These are phyloP conservation scores for Chalara sp. DNA, from an alignment of 2,329 filamentous ascomycete genomes.

Conservation along the genomic window DNA sequence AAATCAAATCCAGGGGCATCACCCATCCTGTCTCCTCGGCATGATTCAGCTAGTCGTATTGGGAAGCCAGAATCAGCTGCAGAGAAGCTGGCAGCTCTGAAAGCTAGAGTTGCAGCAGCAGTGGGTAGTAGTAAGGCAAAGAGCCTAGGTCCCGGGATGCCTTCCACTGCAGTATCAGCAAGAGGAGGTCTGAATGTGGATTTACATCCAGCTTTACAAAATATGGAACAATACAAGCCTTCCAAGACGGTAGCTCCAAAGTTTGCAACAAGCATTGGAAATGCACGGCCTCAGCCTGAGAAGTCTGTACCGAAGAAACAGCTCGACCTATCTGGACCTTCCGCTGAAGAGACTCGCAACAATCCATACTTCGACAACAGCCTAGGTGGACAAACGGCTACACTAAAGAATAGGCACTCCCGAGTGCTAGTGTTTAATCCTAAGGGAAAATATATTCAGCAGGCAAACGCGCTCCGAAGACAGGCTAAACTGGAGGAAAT, in stretches of 20 bases:
- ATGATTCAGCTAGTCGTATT: constrained; percentile 46
- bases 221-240: constrained; percentile 42
- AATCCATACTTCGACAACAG: constrained; percentile 83
- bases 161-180: constrained; percentile 29
- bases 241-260: constrained; percentile 30
- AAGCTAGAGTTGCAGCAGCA: constrained; percentile 71
- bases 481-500: constrained; percentile 88
- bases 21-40: constrained; percentile 47
- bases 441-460: constrained; percentile 94
- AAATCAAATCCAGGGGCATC: constrained; percentile 30
- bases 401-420: constrained; percentile 58
- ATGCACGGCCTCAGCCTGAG: constrained; percentile 31
- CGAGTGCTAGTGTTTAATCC: constrained; percentile 84
- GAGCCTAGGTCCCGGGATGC: constrained; percentile 32
- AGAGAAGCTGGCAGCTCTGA: constrained; percentile 68
- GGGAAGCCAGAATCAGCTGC: constrained; percentile 51
- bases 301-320: constrained; percentile 38
- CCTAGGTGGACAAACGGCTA: constrained; percentile 49
- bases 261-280: constrained; percentile 33
- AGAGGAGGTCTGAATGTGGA: constrained; percentile 34
- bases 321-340: constrained; percentile 50
- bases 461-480: constrained; percentile 80
- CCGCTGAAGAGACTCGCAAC: constrained; percentile 49
- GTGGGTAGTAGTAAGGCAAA: constrained; percentile 47
- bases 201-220: constrained; percentile 60